Evolutionary conservation across 306 rosid genomes (phyloP), one percentile per base, ranked within the genome.

Genomic region (Cajanus cajan): DNA sequence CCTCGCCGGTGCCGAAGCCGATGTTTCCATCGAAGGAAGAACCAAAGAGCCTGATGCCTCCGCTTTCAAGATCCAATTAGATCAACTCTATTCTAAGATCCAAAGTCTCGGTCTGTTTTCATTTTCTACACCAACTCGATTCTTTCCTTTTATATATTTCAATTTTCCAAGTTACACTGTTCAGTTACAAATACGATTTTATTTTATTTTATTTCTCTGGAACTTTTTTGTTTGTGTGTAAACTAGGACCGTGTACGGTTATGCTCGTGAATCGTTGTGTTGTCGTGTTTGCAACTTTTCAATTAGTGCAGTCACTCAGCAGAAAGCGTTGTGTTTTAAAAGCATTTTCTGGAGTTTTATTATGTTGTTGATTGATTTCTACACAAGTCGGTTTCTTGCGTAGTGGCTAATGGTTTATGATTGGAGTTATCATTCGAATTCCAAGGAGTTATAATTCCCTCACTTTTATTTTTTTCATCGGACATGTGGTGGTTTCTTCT

Each of bases 51-150:
- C 87, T 14, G 97, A 85, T 77, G 66, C 87, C 0, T 85, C 94
- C 61, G 82, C 86, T 63, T 31, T 87, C 82, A 87, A 90, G 88
- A 80, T 90, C 86, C 90, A 90, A 92, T 79, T 94, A 76, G 88
- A 87, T 61, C 87, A 89, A 69, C 93, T 94, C 73, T 82, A 76
- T 82, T 85, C 92, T 45, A 92, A 86, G 97, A 94, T 90, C 92
- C 93, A 70, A 9, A 67, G 74, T 18, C 94, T 93, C 21, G 98
- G 99, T 96, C 9, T 55, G 88, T 85, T 78, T 73, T 80, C 45
- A 22, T 10, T 12, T 57, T 33, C 65, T 14, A 44, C 15, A 4
- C 11, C 0, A 19, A 80, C 25, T n/a, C n/a, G n/a, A n/a, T n/a
- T n/a, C n/a, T n/a, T n/a, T n/a, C n/a, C n/a, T n/a, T n/a, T n/a